phyloP scores from a whole-genome alignment of 2,329 filamentous ascomycete species.

The Gaeumannomyces sp. region DNA sequence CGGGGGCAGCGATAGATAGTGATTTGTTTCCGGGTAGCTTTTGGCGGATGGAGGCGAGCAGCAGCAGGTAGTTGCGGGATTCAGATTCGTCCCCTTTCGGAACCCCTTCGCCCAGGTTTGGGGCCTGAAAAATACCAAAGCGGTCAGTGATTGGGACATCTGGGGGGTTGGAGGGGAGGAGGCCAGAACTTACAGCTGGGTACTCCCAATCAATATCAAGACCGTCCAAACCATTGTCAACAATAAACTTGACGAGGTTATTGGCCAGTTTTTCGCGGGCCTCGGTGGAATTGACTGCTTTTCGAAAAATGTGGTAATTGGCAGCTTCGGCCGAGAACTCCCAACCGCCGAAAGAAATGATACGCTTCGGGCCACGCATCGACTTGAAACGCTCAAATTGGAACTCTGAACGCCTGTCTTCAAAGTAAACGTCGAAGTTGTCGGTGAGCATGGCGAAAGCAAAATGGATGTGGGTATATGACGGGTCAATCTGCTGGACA shows the following conservation, averaged over 20 bases:
- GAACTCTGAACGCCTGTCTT: slow-evolving; percentile 14
- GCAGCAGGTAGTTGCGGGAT: slow-evolving; percentile 24
- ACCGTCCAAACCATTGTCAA: slow-evolving; percentile 11
- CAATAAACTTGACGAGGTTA: slow-evolving; percentile 12
- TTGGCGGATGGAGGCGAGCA: slow-evolving; percentile 21
- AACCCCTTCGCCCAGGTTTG: slow-evolving; percentile 14
- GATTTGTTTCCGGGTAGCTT: slow-evolving; percentile 18
- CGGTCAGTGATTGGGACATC: background rate
- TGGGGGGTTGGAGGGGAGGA: background rate
- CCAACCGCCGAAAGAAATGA: slow-evolving; percentile 41
- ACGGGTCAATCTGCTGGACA: slow-evolving; percentile 18
- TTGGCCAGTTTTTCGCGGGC: slow-evolving; percentile 10
- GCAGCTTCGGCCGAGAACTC: slow-evolving; percentile 29
- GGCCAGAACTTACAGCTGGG: slow-evolving; percentile 8
- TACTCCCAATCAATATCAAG: slow-evolving; percentile 15
- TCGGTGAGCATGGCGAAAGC: slow-evolving; percentile 24
- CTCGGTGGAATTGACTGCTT: slow-evolving; percentile 13
- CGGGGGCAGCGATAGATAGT: slow-evolving; percentile 22
- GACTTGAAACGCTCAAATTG: slow-evolving; percentile 26
- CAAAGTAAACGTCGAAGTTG: slow-evolving; percentile 18
- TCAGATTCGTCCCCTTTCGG: slow-evolving; percentile 18
- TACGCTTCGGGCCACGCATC: slow-evolving; percentile 28
- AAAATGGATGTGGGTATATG: slow-evolving; percentile 27
- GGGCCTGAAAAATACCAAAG: slow-evolving; percentile 26
- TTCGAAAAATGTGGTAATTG: slow-evolving; percentile 32